A percentile compares a stretch with the other conserved stretches of the same genome.
Conservation (phyloP, 371 early-diverging fungal species). For the Mucor saturninus region DNA sequence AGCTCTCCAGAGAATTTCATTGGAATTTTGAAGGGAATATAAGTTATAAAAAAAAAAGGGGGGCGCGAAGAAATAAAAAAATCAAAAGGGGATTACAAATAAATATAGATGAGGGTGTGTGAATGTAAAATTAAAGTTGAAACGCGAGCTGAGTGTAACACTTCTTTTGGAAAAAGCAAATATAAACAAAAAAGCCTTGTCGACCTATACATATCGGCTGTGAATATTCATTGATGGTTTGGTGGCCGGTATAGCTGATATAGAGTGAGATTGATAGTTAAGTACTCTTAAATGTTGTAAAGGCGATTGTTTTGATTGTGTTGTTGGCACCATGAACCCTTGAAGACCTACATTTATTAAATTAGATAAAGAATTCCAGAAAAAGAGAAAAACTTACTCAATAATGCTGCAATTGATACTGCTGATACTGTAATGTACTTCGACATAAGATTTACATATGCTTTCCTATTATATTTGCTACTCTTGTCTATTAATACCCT, state of each 20-base stretch:
- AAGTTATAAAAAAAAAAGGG: constrained; percentile 5
- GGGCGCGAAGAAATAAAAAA: neutral
- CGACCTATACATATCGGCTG: constrained; percentile 15
- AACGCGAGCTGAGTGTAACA: neutral
- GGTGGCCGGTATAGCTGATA: constrained; percentile 16
- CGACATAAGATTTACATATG: constrained; percentile 7
- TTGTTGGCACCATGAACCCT: constrained; percentile 8
- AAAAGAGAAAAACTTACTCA: constrained; percentile 10
- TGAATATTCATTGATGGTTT: constrained; percentile 18
- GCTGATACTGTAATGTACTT: constrained; percentile 20
- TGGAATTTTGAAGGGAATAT: neutral
- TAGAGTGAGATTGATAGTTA: constrained; percentile 25
- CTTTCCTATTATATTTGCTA: neutral
- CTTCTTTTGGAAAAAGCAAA: constrained; percentile 1
- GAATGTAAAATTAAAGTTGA: neutral
- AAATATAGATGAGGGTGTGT: constrained; percentile 1
- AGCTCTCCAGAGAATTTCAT: constrained; percentile 30
- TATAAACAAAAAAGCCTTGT: neutral
- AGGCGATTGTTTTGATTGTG: constrained; percentile 6
- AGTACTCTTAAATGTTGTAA: constrained; percentile 24
- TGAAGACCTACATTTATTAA: constrained; percentile 7
- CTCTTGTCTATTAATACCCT: neutral
- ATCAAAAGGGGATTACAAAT: neutral
- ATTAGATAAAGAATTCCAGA: neutral
- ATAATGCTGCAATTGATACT: constrained; percentile 19